Base-by-base conservation (phyloP, 768 basidiomycete genomes). In the Coprinopsis cinerea region DNA sequence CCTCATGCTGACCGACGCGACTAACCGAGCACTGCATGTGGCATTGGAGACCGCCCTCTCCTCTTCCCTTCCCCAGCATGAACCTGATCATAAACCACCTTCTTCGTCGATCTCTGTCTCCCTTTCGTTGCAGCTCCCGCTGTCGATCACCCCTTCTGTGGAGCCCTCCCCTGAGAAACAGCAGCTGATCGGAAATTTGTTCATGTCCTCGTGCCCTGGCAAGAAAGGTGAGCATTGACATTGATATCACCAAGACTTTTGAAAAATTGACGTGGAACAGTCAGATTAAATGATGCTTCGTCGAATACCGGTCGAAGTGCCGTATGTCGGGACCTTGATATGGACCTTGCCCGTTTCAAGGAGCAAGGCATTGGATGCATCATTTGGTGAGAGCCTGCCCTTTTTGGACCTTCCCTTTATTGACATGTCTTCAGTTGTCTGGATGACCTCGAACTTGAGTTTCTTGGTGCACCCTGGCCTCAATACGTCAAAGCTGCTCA, bases 101-200 rank as follows among this genome's bases (percentile, higher is more conserved):
- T 18, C 34, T 23, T 44, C 37, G 25, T 50, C 24, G 45, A 54
- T 63, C n/a, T 55, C 58, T 15, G 47, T 59, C 27, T 55, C 62
- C 10, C 53, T 61, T 25, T 55, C 59, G 37, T 39, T 39, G 37
- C 37, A 39, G 18, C 9, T 39, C 18, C 41, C 41, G 6, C 17
- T 17, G 22, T 5, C 9, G 4, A 43, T 22, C 17, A 25, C 41
- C 23, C 46, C 20, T 30, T 30, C 32, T 25, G 28, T 36, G 24
- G 45, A 24, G 28, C 13, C 18, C 3, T 28, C 26, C 43, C 3
- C 20, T 17, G n/a, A 22, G 13, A 11, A 46, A n/a, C 15, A 20
- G 59, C n/a, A n/a, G n/a, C n/a, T n/a, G n/a, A n/a, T n/a, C n/a
- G 94, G 94, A n/a, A 97, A 98, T 64, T 68, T 98, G 18, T 76